Evolutionary conservation across 2,329 filamentous ascomycete genomes (phyloP).

Genomic region (Colletotrichum abscissum): DNA sequence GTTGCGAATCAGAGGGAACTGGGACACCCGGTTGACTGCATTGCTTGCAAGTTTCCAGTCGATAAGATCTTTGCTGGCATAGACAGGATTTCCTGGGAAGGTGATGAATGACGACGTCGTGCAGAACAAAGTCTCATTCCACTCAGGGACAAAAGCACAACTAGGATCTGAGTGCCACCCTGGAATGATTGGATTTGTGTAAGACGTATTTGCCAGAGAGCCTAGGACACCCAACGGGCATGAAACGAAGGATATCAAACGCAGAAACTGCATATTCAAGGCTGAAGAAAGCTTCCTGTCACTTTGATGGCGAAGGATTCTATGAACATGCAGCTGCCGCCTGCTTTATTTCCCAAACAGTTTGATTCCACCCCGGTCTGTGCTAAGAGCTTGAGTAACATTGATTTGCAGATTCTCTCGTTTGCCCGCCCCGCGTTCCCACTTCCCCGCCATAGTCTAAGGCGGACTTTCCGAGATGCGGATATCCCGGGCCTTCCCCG

Average conservation of each 20-base stretch:
- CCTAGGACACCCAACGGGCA: neutral
- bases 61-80: conserved; percentile 61
- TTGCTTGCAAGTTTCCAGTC: conserved; percentile 59
- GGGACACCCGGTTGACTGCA: conserved; percentile 48
- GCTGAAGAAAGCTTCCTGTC: neutral
- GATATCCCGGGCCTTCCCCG: no score
- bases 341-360: neutral
- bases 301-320: neutral
- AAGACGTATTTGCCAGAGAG: neutral
- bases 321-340: neutral
- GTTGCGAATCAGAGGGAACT: conserved; percentile 46
- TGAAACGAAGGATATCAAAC: neutral
- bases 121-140: conserved; percentile 58
- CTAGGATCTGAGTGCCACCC: conserved; percentile 62
- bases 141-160: conserved; percentile 48
- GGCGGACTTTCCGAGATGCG: no score
- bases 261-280: neutral
- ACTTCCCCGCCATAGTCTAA: no score
- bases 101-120: conserved; percentile 62
- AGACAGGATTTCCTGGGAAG: conserved; percentile 63
- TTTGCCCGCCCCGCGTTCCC: no score
- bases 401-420: no score
- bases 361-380: no score
- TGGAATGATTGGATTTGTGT: conserved; percentile 57
- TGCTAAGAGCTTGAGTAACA: no score